Evolutionary conservation across 2,329 filamentous ascomycete species (phyloP).

Genomic region (Apiospora aurea): DNA sequence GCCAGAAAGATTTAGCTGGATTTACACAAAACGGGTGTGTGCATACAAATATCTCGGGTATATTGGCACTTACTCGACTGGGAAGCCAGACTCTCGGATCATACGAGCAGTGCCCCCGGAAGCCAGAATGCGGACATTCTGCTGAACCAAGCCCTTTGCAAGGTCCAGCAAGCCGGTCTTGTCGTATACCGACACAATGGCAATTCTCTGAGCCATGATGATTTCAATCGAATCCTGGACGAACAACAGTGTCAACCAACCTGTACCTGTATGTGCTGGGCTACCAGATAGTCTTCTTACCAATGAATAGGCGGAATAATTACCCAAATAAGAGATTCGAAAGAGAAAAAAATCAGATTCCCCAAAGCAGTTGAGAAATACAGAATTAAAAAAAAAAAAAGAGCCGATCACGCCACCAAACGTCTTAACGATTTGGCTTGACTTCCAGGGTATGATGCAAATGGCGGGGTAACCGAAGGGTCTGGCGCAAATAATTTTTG

Average conservation of each 20-base stretch:
- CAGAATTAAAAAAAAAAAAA: neutral
- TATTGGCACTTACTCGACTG: conserved; percentile 80
- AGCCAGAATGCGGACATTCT: conserved; percentile 90
- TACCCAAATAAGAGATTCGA: neutral
- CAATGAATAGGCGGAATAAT: neutral
- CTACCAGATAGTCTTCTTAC: neutral
- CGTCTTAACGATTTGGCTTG: conserved; percentile 4
- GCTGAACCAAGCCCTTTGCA: conserved; percentile 86
- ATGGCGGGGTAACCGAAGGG: conserved; percentile 19
- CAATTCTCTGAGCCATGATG: conserved; percentile 61
- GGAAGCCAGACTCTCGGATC: conserved; percentile 95
- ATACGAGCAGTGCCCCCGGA: conserved; percentile 95
- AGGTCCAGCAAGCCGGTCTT: conserved; percentile 96
- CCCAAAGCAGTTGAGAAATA: neutral
- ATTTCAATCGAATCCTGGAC: neutral
- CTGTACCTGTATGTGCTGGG: neutral
- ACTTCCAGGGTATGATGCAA: neutral
- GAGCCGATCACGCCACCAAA: neutral
- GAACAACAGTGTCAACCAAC: neutral
- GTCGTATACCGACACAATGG: conserved; percentile 97
- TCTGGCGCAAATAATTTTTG: conserved; percentile 22
- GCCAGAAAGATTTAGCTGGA: conserved; percentile 17
- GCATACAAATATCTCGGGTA: neutral
- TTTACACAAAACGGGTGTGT: neutral
- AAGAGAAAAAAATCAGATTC: neutral